Conservation (phyloP, 129 eudicot genomes). For the Heracleum sosnowskyi region DNA sequence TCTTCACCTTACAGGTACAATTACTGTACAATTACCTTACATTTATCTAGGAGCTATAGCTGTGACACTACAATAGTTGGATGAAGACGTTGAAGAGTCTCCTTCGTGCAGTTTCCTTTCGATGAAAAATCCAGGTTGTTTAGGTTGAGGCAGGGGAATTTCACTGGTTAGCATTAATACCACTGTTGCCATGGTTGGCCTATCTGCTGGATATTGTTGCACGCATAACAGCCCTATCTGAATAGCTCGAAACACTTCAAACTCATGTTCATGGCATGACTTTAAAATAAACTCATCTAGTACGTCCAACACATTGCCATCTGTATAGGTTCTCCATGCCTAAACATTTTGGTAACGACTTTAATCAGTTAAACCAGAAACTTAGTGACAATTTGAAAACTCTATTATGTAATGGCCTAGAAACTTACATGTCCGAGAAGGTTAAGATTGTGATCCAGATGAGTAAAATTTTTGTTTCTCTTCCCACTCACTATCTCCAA, state of each 20-base stretch:
- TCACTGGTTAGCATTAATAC: constrained; percentile 34
- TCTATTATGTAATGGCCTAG: not conserved
- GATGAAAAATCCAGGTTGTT: constrained; percentile 22
- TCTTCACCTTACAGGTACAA: too few relatives aligned
- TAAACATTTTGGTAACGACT: not conserved
- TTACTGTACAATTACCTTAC: too few relatives aligned
- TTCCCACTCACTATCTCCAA: constrained; percentile 34
- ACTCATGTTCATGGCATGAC: not conserved
- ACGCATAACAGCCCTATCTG: constrained; percentile 37
- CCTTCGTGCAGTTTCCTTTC: constrained; percentile 12
- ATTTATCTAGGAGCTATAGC: not conserved
- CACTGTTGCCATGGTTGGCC: constrained; percentile 41
- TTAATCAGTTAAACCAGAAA: not conserved
- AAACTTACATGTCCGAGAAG: constrained; percentile 46
- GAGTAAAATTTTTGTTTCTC: constrained; percentile 32
- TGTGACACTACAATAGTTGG: constrained; percentile 2
- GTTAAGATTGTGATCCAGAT: constrained; percentile 34
- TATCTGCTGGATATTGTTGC: constrained; percentile 32
- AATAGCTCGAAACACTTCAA: constrained; percentile 13
- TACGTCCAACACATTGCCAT: constrained; percentile 13
- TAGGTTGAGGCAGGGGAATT: constrained; percentile 25
- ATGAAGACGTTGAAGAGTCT: not conserved
- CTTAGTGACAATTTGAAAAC: not conserved
- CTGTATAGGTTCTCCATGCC: constrained; percentile 15
- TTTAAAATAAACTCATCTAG: not conserved